These are phyloP conservation scores for Liquidambar formosana DNA, from an alignment of 164 flowering plant genomes.

Conservation along the genomic window DNA sequence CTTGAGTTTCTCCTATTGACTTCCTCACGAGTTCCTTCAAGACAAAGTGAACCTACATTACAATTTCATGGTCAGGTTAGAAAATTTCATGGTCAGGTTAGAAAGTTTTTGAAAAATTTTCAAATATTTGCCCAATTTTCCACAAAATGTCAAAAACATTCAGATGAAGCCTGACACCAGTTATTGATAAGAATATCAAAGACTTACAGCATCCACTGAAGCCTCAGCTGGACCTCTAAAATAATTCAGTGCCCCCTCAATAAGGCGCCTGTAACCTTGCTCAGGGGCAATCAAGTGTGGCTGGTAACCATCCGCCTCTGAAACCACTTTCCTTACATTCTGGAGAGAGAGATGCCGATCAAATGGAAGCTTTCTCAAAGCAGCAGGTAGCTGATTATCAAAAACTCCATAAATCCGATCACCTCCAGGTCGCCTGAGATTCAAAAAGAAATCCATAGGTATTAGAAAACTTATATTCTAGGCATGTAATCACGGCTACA, in stretches of 20 bases:
- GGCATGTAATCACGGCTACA: background rate
- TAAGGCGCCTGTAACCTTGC: conserved; percentile 52
- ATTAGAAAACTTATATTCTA: background rate
- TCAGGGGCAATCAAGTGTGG: conserved; percentile 58
- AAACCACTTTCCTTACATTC: conserved; percentile 41
- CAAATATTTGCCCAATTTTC: background rate
- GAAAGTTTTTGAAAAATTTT: background rate
- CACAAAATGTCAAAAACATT: background rate
- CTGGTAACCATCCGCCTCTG: conserved; percentile 57
- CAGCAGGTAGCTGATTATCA: conserved; percentile 59
- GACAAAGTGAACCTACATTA: conserved; percentile 64
- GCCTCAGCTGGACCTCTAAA: conserved; percentile 58
- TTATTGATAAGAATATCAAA: background rate
- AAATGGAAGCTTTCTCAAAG: conserved; percentile 48
- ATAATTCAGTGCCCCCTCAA: conserved; percentile 40
- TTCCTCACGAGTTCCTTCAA: conserved; percentile 69
- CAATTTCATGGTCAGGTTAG: background rate
- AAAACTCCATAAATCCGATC: conserved; percentile 52
- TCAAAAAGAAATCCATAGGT: background rate
- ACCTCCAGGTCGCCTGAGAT: conserved; percentile 50
- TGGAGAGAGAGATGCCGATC: conserved; percentile 49
- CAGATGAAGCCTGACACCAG: background rate
- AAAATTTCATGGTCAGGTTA: conserved; percentile 5
- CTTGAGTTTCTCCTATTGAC: conserved; percentile 64
- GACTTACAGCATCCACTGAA: conserved; percentile 49